Evolutionary conservation across 2,329 filamentous ascomycete genomes (phyloP), one percentile per base, ranked within the genome.

Genomic region (Aspergillus sclerotialis): DNA sequence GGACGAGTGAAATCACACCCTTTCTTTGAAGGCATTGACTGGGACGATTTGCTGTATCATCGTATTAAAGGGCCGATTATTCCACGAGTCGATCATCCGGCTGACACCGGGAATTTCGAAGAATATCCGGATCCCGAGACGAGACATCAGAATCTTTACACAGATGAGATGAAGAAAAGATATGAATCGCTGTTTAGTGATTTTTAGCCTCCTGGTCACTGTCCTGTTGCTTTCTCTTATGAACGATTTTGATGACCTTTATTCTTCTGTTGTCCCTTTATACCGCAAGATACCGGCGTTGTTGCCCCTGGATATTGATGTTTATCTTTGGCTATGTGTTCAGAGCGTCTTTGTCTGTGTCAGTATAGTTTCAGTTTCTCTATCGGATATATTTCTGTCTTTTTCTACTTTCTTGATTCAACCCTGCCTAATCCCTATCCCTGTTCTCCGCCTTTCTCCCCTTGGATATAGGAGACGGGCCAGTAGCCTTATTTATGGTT

Each of bases 101-200:
- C 76, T 5, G 78, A 82, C 45, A 73, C 76, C 21, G 63, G 74
- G 13, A 80, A 81, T 52, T 82, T 81, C 48, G 77, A 81, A 46
- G 75, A 80, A 36, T 81, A 81, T 45, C 76, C 79, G 32, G 64
- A 66, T 36, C 63, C 64, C 6, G 76, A 80, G 50, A 63, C 30
- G 58, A 65, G 48, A 55, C 69, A 45, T 53, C 68, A 52, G 65
- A 75, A 50, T 44, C 53, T 56, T 29, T 81, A 81, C 49, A 78
- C 75, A 4, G 69, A 74, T 36, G 76, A 80, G 39, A 61, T 80
- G 67, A 67, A 65, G 39, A 66, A 71, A 41, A 75, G 75, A 54
- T 80, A 76, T 53, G 78, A 81, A 36, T 59, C 66, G 26, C 61
- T 69, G 44, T 82, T 82, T 52, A 67, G 64, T 46, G 77, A 80